Evolutionary conservation across 805 yeast genomes (phyloP), one percentile per base, ranked within the genome.

Genomic region (Metschnikowia gruessii): DNA sequence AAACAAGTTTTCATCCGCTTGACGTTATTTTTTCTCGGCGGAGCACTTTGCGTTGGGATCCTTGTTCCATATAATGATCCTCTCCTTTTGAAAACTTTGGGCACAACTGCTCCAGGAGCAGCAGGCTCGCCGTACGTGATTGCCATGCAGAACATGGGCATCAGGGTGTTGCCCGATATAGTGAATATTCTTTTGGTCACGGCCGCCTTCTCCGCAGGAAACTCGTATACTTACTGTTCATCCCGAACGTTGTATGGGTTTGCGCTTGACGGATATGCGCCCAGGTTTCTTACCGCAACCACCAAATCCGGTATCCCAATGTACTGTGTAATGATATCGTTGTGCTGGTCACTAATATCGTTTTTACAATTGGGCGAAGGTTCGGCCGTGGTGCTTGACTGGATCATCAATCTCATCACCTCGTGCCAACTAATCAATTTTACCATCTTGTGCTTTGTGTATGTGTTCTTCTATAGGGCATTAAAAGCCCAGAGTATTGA

Each of bases 61-160:
- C 76, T 88, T 5, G 80, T 88, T 51, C 81, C 91, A 1, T 79
- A 79, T 54, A 79, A 85, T 56, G 91, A 87, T 59, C 80, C 85
- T 2, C 66, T 63, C 4, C 53, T 59, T 33, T 68, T 88, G 50
- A 67, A 76, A 0, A 87, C 91, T 9, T 72, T 85, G 43, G 71
- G 74, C 15, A 69, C 75, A 16, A 77, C 81, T 41, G 52, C 54
- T 15, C 84, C 91, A 36, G 94, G 92, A 46, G 89, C 91, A 2
- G 76, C 84, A 34, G 90, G 92, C 17, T 85, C 94, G 13, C 95
- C 96, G 33, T 87, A 87, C 58, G 91, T 87, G 43, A 82, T 87
- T 59, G 96, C 95, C 40, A 83, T 87, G 58, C 77, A 77, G 51
- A 77, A 76, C 54, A 86, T 89, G 15, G 64, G 74, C 16, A 86